These are phyloP conservation scores for Ophiostoma ulmi DNA, from an alignment of 2,329 filamentous ascomycete genomes.

Conservation along the genomic window DNA sequence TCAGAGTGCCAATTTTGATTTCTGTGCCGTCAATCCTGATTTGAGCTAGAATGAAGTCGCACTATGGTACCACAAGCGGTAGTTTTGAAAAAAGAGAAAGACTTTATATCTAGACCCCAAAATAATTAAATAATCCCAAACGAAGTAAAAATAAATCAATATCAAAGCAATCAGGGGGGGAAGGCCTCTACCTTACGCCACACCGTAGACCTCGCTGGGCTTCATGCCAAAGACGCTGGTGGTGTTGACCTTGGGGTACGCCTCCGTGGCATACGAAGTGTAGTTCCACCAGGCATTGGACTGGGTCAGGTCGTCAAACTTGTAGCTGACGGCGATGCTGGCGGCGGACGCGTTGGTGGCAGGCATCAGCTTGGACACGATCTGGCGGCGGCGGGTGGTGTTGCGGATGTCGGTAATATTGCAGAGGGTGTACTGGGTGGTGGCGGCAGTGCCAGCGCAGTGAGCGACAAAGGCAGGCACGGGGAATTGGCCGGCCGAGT, in stretches of 20 bases:
- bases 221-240: background rate
- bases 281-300: constrained; percentile 24
- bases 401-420: constrained; percentile 28
- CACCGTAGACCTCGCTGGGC: constrained; percentile 7
- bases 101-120: background rate
- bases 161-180: background rate
- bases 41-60: background rate
- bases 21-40: background rate
- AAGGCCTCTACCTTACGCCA: background rate
- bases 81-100: background rate
- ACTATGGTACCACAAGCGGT: background rate
- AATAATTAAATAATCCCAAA: background rate
- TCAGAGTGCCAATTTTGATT: constrained; percentile 4
- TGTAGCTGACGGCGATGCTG: constrained; percentile 33
- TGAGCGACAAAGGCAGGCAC: constrained; percentile 34
- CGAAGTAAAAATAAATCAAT: background rate
- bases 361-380: constrained; percentile 34
- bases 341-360: constrained; percentile 28
- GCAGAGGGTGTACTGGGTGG: constrained; percentile 32
- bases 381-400: constrained; percentile 27
- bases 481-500: constrained; percentile 29
- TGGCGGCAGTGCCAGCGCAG: constrained; percentile 31
- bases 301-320: constrained; percentile 31
- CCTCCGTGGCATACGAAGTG: constrained; percentile 21
- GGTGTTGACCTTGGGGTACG: constrained; percentile 14